Evolutionary conservation across 1,284 basidiomycete species (phyloP).

Genomic region (Apiotrichum siamense): DNA sequence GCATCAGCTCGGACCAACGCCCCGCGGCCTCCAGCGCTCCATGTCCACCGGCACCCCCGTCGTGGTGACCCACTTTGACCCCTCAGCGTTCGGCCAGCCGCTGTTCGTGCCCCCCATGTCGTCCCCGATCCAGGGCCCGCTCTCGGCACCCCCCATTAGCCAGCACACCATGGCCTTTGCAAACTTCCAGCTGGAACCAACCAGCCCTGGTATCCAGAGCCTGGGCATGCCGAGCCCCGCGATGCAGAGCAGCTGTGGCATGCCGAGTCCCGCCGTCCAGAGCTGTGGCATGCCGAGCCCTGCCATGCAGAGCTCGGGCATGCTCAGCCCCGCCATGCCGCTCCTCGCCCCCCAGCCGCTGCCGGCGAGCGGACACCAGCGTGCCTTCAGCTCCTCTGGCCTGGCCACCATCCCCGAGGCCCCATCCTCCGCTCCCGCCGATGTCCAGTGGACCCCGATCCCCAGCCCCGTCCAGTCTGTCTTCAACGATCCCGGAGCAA

Average conservation of each 20-base stretch:
- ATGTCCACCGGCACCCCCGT: slow-evolving; percentile 9
- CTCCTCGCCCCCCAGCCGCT: background rate
- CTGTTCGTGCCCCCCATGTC: slow-evolving; percentile 9
- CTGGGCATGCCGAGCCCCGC: too few species aligned
- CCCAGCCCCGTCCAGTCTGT: background rate
- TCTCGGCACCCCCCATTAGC: background rate
- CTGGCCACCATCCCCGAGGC: slow-evolving; percentile 20
- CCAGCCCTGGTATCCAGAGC: too few species aligned
- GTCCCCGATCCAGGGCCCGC: background rate
- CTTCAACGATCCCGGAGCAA: too few species aligned
- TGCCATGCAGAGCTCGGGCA: background rate
- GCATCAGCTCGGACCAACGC: too few species aligned
- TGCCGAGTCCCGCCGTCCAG: too few species aligned
- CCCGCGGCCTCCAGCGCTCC: slow-evolving; percentile 12
- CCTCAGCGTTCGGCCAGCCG: background rate
- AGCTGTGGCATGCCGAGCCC: too few species aligned
- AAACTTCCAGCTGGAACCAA: too few species aligned
- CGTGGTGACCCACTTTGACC: background rate
- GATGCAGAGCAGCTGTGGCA: too few species aligned
- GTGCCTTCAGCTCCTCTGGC: slow-evolving; percentile 9
- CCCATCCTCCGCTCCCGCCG: slow-evolving; percentile 8
- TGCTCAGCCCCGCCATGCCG: background rate
- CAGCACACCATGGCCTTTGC: too few species aligned
- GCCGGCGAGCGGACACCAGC: background rate
- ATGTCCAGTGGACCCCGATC: slow-evolving; percentile 7